These are phyloP conservation scores for Chrysoporthe deuterocubensis DNA, from an alignment of 2,329 filamentous ascomycete species.

Conservation along the genomic window DNA sequence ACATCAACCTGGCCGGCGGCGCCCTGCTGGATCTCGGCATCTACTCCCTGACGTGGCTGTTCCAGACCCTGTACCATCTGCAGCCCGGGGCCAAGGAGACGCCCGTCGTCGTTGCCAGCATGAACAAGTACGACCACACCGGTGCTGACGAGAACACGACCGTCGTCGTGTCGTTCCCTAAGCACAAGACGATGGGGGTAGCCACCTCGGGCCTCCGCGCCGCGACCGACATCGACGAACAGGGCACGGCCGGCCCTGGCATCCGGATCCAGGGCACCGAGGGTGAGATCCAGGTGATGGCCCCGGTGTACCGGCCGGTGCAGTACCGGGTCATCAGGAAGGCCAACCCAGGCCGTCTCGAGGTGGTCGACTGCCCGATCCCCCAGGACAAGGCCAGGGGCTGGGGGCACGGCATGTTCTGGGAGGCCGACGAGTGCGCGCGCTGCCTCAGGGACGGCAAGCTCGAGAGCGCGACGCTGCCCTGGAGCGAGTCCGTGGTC, in stretches of 20 bases:
- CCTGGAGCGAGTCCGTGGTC: conserved; percentile 75
- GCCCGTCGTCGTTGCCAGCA: conserved; percentile 70
- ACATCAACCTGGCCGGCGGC: conserved; percentile 80
- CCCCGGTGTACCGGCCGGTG: conserved; percentile 71
- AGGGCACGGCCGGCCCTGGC: conserved; percentile 63
- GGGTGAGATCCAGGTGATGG: conserved; percentile 81
- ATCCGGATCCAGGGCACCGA: conserved; percentile 80
- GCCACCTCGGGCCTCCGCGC: conserved; percentile 69
- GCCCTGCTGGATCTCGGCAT: conserved; percentile 84
- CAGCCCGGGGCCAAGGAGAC: conserved; percentile 62
- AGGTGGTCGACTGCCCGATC: conserved; percentile 58
- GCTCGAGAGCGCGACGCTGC: conserved; percentile 73
- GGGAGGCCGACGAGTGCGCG: conserved; percentile 50
- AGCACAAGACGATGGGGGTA: conserved; percentile 70
- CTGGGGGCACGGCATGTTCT: conserved; percentile 81
- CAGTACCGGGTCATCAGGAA: conserved; percentile 66
- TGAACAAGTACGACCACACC: conserved; percentile 71
- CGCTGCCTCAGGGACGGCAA: conserved; percentile 70
- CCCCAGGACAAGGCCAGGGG: conserved; percentile 53
- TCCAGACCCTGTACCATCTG: conserved; percentile 84
- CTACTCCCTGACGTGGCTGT: conserved; percentile 89
- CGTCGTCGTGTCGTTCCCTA: conserved; percentile 76
- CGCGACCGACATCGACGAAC: conserved; percentile 63
- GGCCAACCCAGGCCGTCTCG: conserved; percentile 50
- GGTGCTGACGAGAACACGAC: conserved; percentile 80